phyloP scores from a whole-genome alignment of 345 rosid species.

The Aquilaria yunnanensis region DNA sequence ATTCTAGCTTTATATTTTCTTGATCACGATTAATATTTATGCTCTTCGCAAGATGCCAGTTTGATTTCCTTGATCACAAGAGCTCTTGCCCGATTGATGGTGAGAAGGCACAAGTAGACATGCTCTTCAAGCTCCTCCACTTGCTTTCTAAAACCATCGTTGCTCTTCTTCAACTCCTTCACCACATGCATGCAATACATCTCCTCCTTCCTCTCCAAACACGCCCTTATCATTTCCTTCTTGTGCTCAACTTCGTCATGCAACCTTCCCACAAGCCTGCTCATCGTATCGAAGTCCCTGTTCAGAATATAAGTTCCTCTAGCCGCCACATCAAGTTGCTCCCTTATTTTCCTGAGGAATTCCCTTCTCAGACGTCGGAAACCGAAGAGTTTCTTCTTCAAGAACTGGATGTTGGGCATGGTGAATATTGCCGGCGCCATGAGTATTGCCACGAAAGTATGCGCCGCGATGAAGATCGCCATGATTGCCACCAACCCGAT shows the following conservation, averaged over 20 bases:
- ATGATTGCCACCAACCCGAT: constrained; percentile 24
- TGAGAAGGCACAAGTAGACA: constrained; percentile 34
- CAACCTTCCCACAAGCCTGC: constrained; percentile 35
- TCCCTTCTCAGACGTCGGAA: constrained; percentile 16
- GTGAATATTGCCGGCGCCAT: constrained; percentile 29
- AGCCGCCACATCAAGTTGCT: constrained; percentile 36
- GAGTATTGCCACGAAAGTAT: constrained; percentile 22
- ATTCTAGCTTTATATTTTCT: no score
- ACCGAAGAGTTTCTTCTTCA: constrained; percentile 17
- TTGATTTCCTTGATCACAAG: constrained; percentile 24
- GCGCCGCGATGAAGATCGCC: constrained; percentile 29
- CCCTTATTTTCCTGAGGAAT: constrained; percentile 18
- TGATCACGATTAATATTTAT: not conserved
- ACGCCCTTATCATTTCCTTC: constrained; percentile 27
- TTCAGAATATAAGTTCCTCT: constrained; percentile 38
- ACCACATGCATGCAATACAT: constrained; percentile 20
- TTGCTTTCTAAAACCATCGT: constrained; percentile 26
- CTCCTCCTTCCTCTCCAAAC: constrained; percentile 26
- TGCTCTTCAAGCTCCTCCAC: constrained; percentile 42
- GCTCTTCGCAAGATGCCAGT: not conserved
- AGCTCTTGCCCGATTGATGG: constrained; percentile 37
- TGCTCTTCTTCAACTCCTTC: constrained; percentile 32
- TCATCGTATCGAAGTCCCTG: constrained; percentile 40
- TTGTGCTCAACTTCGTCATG: constrained; percentile 41
- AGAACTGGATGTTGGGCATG: constrained; percentile 18